Evolutionary conservation across 2,329 filamentous ascomycete genomes (phyloP).

Genomic region (Colletotrichum australisinense): DNA sequence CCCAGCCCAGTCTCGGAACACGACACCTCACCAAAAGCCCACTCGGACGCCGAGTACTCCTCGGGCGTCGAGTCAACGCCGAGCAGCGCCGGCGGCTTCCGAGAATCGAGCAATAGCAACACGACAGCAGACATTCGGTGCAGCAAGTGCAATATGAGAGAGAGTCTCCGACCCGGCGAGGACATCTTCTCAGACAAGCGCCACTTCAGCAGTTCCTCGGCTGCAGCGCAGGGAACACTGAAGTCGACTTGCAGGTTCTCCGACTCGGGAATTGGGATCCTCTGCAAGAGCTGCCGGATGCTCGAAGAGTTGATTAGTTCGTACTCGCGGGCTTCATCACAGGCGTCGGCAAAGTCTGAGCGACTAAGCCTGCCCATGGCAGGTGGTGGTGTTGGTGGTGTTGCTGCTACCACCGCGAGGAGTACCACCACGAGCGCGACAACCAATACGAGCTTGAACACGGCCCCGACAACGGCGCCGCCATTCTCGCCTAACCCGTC

Average conservation of each 20-base stretch:
- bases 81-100: constrained; percentile 17
- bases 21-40: background rate
- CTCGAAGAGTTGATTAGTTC: constrained; percentile 32
- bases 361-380: background rate
- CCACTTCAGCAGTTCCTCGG: background rate
- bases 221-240: background rate
- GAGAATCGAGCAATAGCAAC: constrained; percentile 1
- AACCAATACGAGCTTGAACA: background rate
- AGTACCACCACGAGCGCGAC: too few species aligned
- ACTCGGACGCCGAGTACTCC: constrained; percentile 29
- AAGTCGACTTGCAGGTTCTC: constrained; percentile 25
- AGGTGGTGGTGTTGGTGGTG: background rate
- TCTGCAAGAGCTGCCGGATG: constrained; percentile 29
- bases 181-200: constrained; percentile 2
- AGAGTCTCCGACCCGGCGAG: constrained; percentile 20
- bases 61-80: constrained; percentile 29
- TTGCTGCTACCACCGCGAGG: background rate
- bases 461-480: background rate
- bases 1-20: background rate
- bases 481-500: constrained; percentile 14
- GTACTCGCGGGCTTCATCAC: constrained; percentile 27
- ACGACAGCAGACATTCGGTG: constrained; percentile 25
- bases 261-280: constrained; percentile 31
- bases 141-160: constrained; percentile 34
- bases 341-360: constrained; percentile 7